Evolutionary conservation across 2,329 filamentous ascomycete genomes (phyloP), one percentile per base, ranked within the genome.

Genomic region (Botryotinia narcissicola): DNA sequence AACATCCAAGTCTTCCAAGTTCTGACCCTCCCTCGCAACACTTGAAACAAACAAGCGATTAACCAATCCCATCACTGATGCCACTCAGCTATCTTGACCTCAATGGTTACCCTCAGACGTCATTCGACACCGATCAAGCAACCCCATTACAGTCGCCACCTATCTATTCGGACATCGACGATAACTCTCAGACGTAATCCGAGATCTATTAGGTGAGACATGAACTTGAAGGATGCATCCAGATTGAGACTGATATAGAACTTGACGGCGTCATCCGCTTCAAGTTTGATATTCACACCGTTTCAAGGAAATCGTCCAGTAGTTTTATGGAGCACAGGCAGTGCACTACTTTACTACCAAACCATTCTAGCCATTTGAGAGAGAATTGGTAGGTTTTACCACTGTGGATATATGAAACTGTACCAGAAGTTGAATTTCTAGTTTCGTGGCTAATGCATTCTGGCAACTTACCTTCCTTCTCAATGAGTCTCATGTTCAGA

Each of bases 311-410:
- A 16, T 18, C 16, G 4, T 29, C 14, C 6, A 29, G 14, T 57
- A 9, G 6, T 1, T 0, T 32, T 4, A 18, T 32, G 6, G 25
- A 29, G 51, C n/a, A 57, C n/a, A 8, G n/a, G n/a, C 6, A 18
- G 3, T 29, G 14, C n/a, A 29, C 14, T 57, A 2, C 14, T 29
- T 57, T 18, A 57, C 51, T 0, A 16, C 8, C 3, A 29, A 32
- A 8, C 14, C 7, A 0, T 16, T 18, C 3, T 18, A 29, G 14
- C 3, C 4, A 4, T 57, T 1, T 3, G 5, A 18, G 16, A 18
- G 51, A 18, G 1, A 3, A 32, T 18, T 8, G 25, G n/a, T 29
- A 18, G 51, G 7, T 3, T 29, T 57, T 6, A 57, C n/a, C 16
- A 29, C 9, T 7, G 29, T 18, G 14, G 7, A 16, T 57, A 18